Evolutionary conservation across 345 rosid species (phyloP).

Genomic region (Syzygium oleosum): DNA sequence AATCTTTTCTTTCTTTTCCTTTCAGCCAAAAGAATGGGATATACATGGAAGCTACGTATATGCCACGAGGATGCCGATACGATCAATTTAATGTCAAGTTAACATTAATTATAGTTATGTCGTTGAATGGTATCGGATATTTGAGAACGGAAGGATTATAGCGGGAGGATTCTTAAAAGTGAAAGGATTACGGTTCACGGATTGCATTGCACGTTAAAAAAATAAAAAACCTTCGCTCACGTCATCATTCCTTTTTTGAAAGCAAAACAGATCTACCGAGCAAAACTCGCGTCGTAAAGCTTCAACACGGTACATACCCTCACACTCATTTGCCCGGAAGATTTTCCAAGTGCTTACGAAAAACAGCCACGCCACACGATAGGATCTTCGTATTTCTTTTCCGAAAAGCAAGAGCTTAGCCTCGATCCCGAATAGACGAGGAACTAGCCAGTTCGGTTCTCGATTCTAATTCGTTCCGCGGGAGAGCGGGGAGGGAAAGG

Average conservation of each 20-base stretch:
- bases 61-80: background rate
- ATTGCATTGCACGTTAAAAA: too few relatives aligned
- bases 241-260: too few relatives aligned
- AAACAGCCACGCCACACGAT: background rate
- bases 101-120: background rate
- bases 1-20: background rate
- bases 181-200: too few relatives aligned
- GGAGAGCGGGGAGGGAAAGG: background rate
- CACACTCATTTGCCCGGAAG: background rate
- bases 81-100: background rate
- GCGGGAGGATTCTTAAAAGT: background rate
- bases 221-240: too few relatives aligned
- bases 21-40: background rate
- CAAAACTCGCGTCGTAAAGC: background rate
- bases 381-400: background rate
- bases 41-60: background rate
- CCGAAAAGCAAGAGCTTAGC: background rate
- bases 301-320: background rate
- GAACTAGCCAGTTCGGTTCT: too few relatives aligned
- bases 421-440: background rate
- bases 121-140: background rate
- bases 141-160: background rate
- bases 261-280: too few relatives aligned
- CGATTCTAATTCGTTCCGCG: too few relatives aligned
- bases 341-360: too few relatives aligned